phyloP scores from a whole-genome alignment of 768 basidiomycete genomes.

The Auricularia auricula-judae region DNA sequence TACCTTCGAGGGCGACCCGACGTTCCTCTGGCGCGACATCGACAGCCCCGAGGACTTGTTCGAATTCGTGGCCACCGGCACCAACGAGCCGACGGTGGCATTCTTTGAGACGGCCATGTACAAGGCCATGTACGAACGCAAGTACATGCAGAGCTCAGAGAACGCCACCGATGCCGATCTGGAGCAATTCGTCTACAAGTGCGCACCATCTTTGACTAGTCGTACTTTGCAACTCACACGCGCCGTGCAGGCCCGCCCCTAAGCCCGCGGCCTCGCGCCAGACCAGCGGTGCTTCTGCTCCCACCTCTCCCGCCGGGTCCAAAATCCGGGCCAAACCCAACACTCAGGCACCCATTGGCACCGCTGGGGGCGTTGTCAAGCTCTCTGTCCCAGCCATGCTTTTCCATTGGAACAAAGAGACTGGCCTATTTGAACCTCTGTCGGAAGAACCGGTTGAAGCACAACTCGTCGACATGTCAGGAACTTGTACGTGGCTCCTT shows the following conservation, averaged over 20 bases:
- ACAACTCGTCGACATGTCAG: conserved; percentile 3
- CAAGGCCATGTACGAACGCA: conserved; percentile 93
- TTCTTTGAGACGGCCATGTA: conserved; percentile 94
- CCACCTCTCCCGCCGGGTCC: background rate
- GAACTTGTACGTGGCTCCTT: conserved; percentile 2
- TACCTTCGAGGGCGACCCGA: conserved; percentile 61
- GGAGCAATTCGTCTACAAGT: conserved; percentile 76
- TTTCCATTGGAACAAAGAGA: background rate
- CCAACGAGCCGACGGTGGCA: conserved; percentile 63
- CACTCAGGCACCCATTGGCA: background rate
- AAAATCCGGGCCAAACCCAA: background rate
- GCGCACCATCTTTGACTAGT: conserved; percentile 21
- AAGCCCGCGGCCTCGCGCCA: background rate
- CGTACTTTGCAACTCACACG: background rate
- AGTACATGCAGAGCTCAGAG: conserved; percentile 65
- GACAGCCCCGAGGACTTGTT: conserved; percentile 90
- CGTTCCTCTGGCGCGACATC: conserved; percentile 86
- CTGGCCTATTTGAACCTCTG: background rate
- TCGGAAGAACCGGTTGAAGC: conserved; percentile 3
- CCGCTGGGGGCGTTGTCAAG: background rate
- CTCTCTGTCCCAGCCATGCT: background rate
- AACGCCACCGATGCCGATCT: conserved; percentile 55
- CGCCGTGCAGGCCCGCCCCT: background rate
- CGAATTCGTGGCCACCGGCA: conserved; percentile 77
- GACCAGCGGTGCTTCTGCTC: background rate